These are phyloP conservation scores for Xylogone sp. DNA, from an alignment of 2,329 filamentous ascomycete species.

Conservation along the genomic window DNA sequence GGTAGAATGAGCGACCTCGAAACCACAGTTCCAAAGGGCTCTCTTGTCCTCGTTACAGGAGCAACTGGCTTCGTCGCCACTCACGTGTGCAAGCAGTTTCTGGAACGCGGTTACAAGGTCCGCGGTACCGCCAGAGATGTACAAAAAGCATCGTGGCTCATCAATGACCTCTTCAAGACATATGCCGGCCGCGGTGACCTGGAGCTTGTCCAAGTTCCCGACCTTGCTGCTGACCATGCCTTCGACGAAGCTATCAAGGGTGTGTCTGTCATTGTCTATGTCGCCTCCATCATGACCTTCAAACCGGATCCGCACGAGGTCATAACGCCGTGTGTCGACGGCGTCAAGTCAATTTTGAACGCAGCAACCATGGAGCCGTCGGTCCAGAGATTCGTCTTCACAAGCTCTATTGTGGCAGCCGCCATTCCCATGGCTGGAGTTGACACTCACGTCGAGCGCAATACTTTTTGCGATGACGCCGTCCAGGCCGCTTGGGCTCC, in stretches of 20 bases:
- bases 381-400: constrained; percentile 4
- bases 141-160: constrained; percentile 1
- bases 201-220: constrained; percentile 19
- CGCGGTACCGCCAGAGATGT: constrained; percentile 1
- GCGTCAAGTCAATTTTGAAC: not conserved
- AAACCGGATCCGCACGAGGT: not conserved
- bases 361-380: constrained; percentile 1
- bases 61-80: constrained; percentile 3
- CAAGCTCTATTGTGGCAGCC: not conserved
- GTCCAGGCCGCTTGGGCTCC: not conserved
- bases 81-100: not conserved
- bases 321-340: not conserved
- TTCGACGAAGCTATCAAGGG: constrained; percentile 14
- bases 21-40: not conserved
- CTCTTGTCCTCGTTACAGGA: constrained; percentile 3
- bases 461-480: not conserved
- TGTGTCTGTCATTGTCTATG: constrained; percentile 1
- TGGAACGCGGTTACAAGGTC: constrained; percentile 2
- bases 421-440: not conserved
- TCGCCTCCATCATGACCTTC: not conserved
- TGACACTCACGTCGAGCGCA: not conserved
- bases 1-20: no score
- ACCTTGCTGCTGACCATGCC: constrained; percentile 23
- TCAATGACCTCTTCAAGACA: not conserved
- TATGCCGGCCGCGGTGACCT: not conserved